Evolutionary conservation across 1,139 yeast species (phyloP), one percentile per base, ranked within the genome.

Genomic region (Hansenula sp.): DNA sequence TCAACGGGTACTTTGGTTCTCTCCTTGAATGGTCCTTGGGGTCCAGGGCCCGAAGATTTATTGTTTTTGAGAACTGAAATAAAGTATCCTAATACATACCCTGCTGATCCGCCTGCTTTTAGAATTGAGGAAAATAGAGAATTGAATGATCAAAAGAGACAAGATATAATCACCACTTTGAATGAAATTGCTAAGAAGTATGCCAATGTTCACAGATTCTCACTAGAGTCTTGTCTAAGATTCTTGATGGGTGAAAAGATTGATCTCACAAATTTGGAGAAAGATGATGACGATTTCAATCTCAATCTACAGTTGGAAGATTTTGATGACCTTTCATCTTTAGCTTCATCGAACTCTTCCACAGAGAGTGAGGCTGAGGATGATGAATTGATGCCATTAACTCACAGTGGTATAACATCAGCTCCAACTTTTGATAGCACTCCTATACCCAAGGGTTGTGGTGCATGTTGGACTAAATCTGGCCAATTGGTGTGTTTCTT

Each of bases 371-470:
- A 55, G 9, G 56, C 51, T 24, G 54, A 60, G 31, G 54, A 53
- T 18, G 62, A 57, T 40, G 53, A 57, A 19, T 39, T 54, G 12
- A 44, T 52, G 9, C 57, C 50, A 19, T 38, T 52, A 43, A 45
- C 48, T 29, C 36, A 46, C 15, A 37, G 52, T 16, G 49, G 48
- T 21, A 39, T 46, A 4, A 32, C 47, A 8, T 42, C 49, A n/a
- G 50, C 46, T 18, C 47, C 62, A 8, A 55, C 65, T 15, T 77
- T 81, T 55, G 96, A 89, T 57, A 82, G 90, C 33, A 88, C 96
- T 0, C 97, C 97, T 0, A 74, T 90, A 4, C 96, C 97, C 0
- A 89, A 87, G 59, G 95, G 93, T 4, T 90, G 96, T 68, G 96
- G 97, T 10, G 96, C 96, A 0, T 71, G 79, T 0, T 90, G 97